phyloP scores from a whole-genome alignment of 495 filamentous ascomycete genomes.

The Trichoderma asperelloides region DNA sequence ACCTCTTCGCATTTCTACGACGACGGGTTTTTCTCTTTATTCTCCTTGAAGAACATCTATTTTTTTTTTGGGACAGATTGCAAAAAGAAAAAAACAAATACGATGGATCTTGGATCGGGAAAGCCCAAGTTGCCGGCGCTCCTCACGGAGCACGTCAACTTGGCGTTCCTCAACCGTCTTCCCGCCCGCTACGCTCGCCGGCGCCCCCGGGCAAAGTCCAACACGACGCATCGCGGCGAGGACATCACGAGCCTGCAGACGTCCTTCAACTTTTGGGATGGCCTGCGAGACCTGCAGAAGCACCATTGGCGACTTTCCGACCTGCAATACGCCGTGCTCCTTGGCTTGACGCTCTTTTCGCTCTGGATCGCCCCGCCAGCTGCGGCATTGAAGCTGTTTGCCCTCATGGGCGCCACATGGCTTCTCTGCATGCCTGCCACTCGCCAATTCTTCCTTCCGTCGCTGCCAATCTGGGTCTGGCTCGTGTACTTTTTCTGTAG shows the following conservation, averaged over 20 bases:
- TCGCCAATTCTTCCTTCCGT: slow-evolving; percentile 83
- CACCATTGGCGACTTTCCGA: slow-evolving; percentile 83
- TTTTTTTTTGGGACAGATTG: background rate
- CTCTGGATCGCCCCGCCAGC: slow-evolving; percentile 69
- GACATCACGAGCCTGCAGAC: slow-evolving; percentile 66
- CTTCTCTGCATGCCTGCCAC: slow-evolving; percentile 80
- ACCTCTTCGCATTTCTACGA: background rate
- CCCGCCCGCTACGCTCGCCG: slow-evolving; percentile 3
- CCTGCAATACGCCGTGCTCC: slow-evolving; percentile 70
- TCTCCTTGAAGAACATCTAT: background rate
- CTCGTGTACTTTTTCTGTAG: slow-evolving; percentile 82
- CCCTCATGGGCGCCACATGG: slow-evolving; percentile 54
- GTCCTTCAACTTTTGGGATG: slow-evolving; percentile 67
- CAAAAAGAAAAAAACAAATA: background rate
- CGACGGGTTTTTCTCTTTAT: background rate
- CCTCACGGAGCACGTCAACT: slow-evolving; percentile 1
- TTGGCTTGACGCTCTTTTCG: slow-evolving; percentile 68
- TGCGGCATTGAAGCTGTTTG: slow-evolving; percentile 61
- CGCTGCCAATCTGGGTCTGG: slow-evolving; percentile 74
- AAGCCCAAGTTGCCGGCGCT: slow-evolving; percentile 8
- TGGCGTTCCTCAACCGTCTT: slow-evolving; percentile 9
- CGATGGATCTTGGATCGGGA: slow-evolving; percentile 1
- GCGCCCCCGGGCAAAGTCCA: slow-evolving; percentile 8
- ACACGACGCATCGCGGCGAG: slow-evolving; percentile 14
- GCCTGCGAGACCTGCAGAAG: slow-evolving; percentile 58